Base-by-base conservation (phyloP, 345 rosid genomes). In the Acer yangbiense region DNA sequence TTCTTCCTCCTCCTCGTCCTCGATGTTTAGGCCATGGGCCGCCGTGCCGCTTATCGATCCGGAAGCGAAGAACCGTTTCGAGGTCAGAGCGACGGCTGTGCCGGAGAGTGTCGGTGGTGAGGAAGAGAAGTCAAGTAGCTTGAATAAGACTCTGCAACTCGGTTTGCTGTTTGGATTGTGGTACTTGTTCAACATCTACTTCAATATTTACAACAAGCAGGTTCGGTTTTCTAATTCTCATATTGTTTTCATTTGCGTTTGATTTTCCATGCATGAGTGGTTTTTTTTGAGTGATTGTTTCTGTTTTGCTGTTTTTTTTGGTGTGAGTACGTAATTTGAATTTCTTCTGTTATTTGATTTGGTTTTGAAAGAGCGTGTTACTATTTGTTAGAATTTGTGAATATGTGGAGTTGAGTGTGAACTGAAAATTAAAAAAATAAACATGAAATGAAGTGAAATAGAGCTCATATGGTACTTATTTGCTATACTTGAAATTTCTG, bases 171-270 rank as follows among this genome's bases (percentile, higher is more conserved):
- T 96, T 80, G 98, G 93, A 44, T 68, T 94, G 10, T 97, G 99
- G 99, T 89, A 80, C 82, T 81, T 97, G 69, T 97, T 97, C 82
- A 97, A 97, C 78, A 97, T 94, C 86, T 94, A 94, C 95, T 97
- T 97, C 96, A 97, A 97, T 83, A 97, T 97, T 78, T 97, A 97
- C 86, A 94, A 97, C 86, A 97, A 97, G 76, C 98, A 94, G 99
- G 99, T 97, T 61, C 74, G 66, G 1, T 10, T 52, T n/a, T 50
- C 7, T 23, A 17, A 25, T 44, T 67, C 7, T 58, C 27, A 9
- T 2, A 41, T 43, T 12, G 2, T 9, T 13, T 55, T 41, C 3
- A 16, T 12, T 63, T 52, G 9, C 46, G 46, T 35, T 35, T n/a
- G 1, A 1, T 62, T 44, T 29, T 20, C 55, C 16, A 27, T 23